These are phyloP conservation scores for Didymella segeticola DNA, from an alignment of 2,329 filamentous ascomycete genomes.

Conservation along the genomic window DNA sequence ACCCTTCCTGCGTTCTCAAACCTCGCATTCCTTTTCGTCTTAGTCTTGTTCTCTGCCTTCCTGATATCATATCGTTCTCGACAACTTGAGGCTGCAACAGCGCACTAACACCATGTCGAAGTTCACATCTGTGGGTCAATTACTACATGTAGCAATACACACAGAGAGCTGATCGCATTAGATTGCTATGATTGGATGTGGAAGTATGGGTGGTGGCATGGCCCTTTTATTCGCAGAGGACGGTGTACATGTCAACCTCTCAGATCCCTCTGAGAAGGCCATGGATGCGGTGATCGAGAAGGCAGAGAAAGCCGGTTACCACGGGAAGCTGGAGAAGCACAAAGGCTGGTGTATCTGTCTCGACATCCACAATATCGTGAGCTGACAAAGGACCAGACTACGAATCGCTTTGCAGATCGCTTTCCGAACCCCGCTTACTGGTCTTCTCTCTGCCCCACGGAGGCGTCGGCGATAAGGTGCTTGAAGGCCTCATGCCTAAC, in stretches of 20 bases:
- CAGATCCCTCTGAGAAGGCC: constrained; percentile 59
- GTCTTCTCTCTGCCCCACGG: constrained; percentile 62
- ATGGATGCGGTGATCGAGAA: constrained; percentile 55
- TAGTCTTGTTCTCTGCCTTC: constrained; percentile 33
- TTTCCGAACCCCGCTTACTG: constrained; percentile 58
- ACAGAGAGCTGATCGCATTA: constrained; percentile 31
- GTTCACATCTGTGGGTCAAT: constrained; percentile 34
- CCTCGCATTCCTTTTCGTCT: constrained; percentile 38
- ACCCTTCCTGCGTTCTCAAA: constrained; percentile 40
- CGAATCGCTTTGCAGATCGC: constrained; percentile 57
- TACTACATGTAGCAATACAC: background rate
- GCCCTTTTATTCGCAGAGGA: constrained; percentile 65
- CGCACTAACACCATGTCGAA: constrained; percentile 24
- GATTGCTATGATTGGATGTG: constrained; percentile 65
- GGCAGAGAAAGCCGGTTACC: constrained; percentile 50
- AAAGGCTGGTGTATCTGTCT: too few relatives aligned
- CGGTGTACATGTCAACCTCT: constrained; percentile 61
- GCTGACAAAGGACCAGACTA: constrained; percentile 49
- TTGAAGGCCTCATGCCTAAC: constrained; percentile 57
- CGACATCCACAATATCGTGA: too few relatives aligned
- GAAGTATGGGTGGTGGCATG: constrained; percentile 68
- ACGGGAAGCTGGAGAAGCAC: constrained; percentile 49
- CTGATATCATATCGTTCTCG: constrained; percentile 35
- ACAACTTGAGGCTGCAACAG: constrained; percentile 16
- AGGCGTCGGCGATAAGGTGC: constrained; percentile 55